These are phyloP conservation scores for Rubus idaeus DNA, from an alignment of 306 rosid genomes.

Conservation along the genomic window DNA sequence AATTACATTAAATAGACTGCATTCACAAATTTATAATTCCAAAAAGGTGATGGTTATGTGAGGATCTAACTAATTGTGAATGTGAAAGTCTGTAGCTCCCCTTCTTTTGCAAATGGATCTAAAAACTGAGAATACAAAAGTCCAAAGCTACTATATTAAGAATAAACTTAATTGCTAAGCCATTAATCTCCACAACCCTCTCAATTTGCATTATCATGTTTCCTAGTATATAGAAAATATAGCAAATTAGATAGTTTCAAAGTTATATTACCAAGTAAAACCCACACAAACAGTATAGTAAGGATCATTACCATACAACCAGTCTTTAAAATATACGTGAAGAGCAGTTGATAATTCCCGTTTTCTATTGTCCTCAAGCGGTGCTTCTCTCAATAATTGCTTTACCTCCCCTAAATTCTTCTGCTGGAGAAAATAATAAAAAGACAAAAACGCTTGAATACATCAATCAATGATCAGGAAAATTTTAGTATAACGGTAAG, in stretches of 20 bases:
- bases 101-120: background rate
- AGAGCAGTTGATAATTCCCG: conserved; percentile 89
- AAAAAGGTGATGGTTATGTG: background rate
- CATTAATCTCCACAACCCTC: background rate
- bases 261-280: background rate
- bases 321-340: conserved; percentile 89
- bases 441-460: conserved; percentile 9
- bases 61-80: background rate
- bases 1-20: background rate
- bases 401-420: conserved; percentile 71
- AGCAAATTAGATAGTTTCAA: background rate
- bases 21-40: background rate
- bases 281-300: background rate
- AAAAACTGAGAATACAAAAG: background rate
- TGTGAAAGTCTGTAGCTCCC: background rate
- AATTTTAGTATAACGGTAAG: conserved; percentile 10
- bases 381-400: conserved; percentile 75
- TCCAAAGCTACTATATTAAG: background rate
- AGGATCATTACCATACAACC: conserved; percentile 76
- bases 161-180: background rate
- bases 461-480: conserved; percentile 23
- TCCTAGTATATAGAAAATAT: background rate
- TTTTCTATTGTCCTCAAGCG: conserved; percentile 84
- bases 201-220: conserved; percentile 7
- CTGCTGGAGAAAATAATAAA: conserved; percentile 48